Evolutionary conservation across 2,329 filamentous ascomycete species (phyloP), one percentile per base, ranked within the genome.

Genomic region (Penicillium sumatraense): DNA sequence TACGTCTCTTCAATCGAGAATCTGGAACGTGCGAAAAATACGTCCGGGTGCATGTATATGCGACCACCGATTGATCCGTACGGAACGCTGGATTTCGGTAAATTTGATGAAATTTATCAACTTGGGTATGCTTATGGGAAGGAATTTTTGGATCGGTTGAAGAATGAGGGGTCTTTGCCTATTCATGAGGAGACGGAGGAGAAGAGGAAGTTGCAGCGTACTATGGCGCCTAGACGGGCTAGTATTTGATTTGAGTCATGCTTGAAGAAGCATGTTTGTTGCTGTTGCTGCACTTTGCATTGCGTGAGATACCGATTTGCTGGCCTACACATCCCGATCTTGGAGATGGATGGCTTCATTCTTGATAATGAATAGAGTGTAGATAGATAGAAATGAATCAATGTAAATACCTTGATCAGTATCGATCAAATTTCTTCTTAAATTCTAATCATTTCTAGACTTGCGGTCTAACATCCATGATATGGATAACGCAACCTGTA

Each of bases 1-100:
- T 99, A 99, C 68, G 95, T 99, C 44, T 95, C 89, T 5, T 96
- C 90, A 51, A 91, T 97, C 11, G 95, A 98, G 72, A 95, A 95
- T 23, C 81, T 99, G 23, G 95, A 99, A 74, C 84, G 93, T 33
- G 95, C 95, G 21, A 99, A 99, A 81, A 89, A 83, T 4, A 93
- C 89, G 68, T 86, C 91, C 0, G 95, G 95, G 0, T 98, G 93
- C 73, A 82, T 96, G 49, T 99, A 99, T 74, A 96, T 99, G 91
- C 86, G 95, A 1, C 96, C 96, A 4, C 95, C 95, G 0, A 89
- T 99, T 59, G 95, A 98, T 69, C 83, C 86, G 1, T 99, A 96
- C 66, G 95, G 93, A 4, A 99, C 95, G 1, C 79, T 99, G 26
- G 95, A 99, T 55, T 99, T 99, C 79, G 90, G 87, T 58, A 97